These are phyloP conservation scores for Sporisorium sorghi DNA, from an alignment of 1,284 basidiomycete genomes.

Conservation along the genomic window DNA sequence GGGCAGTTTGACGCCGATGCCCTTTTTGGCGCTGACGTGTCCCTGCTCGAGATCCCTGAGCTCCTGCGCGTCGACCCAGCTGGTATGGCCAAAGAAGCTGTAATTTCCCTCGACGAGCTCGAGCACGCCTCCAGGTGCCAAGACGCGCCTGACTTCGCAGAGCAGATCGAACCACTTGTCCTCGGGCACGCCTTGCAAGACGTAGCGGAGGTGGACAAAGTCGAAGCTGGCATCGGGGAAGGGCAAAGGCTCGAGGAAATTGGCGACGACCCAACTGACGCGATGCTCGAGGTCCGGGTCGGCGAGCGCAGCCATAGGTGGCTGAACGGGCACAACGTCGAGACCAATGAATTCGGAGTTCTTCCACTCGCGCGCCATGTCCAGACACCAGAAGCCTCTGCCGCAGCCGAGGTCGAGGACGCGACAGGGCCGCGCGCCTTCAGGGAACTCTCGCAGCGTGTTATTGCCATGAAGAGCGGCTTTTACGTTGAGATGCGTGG, in stretches of 20 bases:
- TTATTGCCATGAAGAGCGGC: slow-evolving; percentile 29
- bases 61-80: slow-evolving; percentile 42
- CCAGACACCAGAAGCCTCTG: slow-evolving; percentile 52
- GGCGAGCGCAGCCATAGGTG: slow-evolving; percentile 29
- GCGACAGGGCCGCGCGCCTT: slow-evolving; percentile 36
- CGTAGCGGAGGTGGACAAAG: slow-evolving; percentile 55
- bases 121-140: slow-evolving; percentile 53
- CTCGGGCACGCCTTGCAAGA: slow-evolving; percentile 49
- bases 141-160: slow-evolving; percentile 38
- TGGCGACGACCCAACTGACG: slow-evolving; percentile 61
- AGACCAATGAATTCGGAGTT: slow-evolving; percentile 58
- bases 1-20: slow-evolving; percentile 28
- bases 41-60: slow-evolving; percentile 44
- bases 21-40: slow-evolving; percentile 4
- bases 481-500: slow-evolving; percentile 29
- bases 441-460: slow-evolving; percentile 33
- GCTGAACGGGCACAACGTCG: slow-evolving; percentile 58
- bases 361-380: slow-evolving; percentile 54
- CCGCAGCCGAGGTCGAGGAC: slow-evolving; percentile 60
- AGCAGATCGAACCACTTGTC: slow-evolving; percentile 54
- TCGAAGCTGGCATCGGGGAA: slow-evolving; percentile 62
- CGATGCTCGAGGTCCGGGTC: slow-evolving; percentile 50
- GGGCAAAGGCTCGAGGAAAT: slow-evolving; percentile 55
- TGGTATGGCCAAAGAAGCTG: slow-evolving; percentile 49
- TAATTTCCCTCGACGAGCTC: slow-evolving; percentile 55